Evolutionary conservation across 768 basidiomycete genomes (phyloP).

Genomic region (Amanita rimosa): DNA sequence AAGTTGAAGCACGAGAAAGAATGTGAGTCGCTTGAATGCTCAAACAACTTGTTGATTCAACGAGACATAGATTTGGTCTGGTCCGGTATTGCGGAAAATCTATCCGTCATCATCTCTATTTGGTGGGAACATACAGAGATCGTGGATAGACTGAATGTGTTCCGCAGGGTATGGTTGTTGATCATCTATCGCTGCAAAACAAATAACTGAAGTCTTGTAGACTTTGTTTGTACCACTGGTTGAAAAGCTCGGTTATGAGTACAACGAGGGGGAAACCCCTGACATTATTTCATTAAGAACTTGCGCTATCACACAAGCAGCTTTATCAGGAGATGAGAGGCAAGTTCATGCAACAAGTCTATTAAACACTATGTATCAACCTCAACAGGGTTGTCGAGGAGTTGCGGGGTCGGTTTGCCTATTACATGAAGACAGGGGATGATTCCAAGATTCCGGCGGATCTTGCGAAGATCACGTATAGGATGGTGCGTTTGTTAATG

Average conservation of each 20-base stretch:
- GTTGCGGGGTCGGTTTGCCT: slow-evolving; percentile 56
- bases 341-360: slow-evolving; percentile 6
- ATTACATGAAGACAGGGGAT: slow-evolving; percentile 62
- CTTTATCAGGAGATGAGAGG: slow-evolving; percentile 15
- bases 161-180: slow-evolving; percentile 40
- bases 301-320: slow-evolving; percentile 49
- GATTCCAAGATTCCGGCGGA: slow-evolving; percentile 75
- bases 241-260: slow-evolving; percentile 69
- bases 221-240: slow-evolving; percentile 65
- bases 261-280: slow-evolving; percentile 48
- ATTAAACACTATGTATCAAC: neutral
- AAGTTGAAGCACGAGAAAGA: slow-evolving; percentile 67
- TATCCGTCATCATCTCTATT: slow-evolving; percentile 42
- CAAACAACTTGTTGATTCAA: neutral
- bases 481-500: slow-evolving; percentile 26
- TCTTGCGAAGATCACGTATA: slow-evolving; percentile 47
- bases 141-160: slow-evolving; percentile 42
- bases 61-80: slow-evolving; percentile 60
- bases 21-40: slow-evolving; percentile 31
- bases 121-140: slow-evolving; percentile 77
- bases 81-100: slow-evolving; percentile 50
- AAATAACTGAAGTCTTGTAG: slow-evolving; percentile 21
- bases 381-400: slow-evolving; percentile 58
- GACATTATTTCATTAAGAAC: slow-evolving; percentile 69
- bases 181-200: neutral